Base-by-base conservation (phyloP, 148 eudicot genomes). In the Rhododendron simsii region DNA sequence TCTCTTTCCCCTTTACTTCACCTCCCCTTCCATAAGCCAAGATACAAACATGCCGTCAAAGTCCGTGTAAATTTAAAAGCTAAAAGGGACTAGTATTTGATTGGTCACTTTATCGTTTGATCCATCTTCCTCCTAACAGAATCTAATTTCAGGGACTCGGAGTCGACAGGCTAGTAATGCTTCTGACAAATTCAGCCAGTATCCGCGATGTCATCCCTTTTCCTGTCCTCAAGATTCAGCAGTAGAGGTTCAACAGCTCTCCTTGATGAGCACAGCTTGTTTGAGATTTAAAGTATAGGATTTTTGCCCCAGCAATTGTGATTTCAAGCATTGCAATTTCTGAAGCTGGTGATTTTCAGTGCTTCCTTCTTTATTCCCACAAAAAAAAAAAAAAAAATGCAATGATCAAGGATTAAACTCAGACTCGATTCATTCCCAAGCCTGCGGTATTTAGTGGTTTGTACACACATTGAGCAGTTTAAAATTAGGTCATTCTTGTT, bases 171-270 rank as follows among this genome's bases (percentile, higher is more conserved):
- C 96, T 97, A 50, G 99, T 97, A 47, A 97, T 97, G 99, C 95
- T 97, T 63, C 85, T 97, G 82, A 97, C 99, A n/a, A 89, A 97
- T 87, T 93, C 98, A 59, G 95, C 98, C 86, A 94, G 99, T 88
- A 97, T 97, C 78, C 95, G 98, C 41, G 99, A 97, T 90, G 99
- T 97, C 48, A 97, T 97, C 86, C 96, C 98, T 11, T 97, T 97
- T 88, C 99, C 99, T 28, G 96, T 93, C 82, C 95, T 97, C 89
- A 97, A 94, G 93, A 88, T 90, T 90, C 96, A 94, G 88, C 92
- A 93, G 57, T 92, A 89, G 87, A 39, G 6, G 37, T 81, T 11
- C 84, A 55, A 77, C 47, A 8, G 5, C 18, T 84, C 57, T n/a
- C 53, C 35, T 39, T 61, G 30, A 26, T 63, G 53, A 11, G 37